Conservation (phyloP, 2,329 filamentous ascomycete genomes). For the Aspergillus phoenicis region DNA sequence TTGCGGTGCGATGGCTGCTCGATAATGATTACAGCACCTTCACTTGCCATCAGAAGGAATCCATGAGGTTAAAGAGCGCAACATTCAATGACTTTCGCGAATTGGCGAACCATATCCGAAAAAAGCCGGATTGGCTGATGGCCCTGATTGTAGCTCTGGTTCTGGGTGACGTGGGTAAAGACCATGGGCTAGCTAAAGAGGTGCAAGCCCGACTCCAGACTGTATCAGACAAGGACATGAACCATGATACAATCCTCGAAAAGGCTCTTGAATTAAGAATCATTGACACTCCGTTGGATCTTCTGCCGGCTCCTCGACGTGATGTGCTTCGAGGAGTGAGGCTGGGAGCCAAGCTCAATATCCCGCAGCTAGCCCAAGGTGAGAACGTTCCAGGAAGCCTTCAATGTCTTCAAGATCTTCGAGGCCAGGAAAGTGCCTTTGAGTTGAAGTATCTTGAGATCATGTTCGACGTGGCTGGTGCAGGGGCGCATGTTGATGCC, state of each 20-base stretch:
- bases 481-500: constrained; percentile 8
- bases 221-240: not conserved
- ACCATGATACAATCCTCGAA: not conserved
- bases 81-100: constrained; percentile 34
- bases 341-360: constrained; percentile 8
- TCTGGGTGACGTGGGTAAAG: constrained; percentile 47
- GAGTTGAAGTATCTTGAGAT: constrained; percentile 10
- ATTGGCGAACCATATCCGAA: constrained; percentile 9
- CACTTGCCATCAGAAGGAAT: constrained; percentile 28
- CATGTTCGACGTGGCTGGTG: constrained; percentile 12
- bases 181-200: constrained; percentile 18
- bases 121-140: constrained; percentile 25
- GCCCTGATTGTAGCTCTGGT: constrained; percentile 39
- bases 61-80: constrained; percentile 25
- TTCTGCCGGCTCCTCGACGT: not conserved
- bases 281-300: not conserved
- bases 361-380: constrained; percentile 12
- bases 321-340: constrained; percentile 1
- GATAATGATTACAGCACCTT: constrained; percentile 39
- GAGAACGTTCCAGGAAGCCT: constrained; percentile 13
- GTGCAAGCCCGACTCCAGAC: not conserved
- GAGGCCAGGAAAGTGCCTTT: not conserved
- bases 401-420: not conserved
- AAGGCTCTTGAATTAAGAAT: not conserved
- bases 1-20: constrained; percentile 42